These are phyloP conservation scores for Saccharomycopsis guyanensis DNA, from an alignment of 805 yeast species.

Conservation along the genomic window DNA sequence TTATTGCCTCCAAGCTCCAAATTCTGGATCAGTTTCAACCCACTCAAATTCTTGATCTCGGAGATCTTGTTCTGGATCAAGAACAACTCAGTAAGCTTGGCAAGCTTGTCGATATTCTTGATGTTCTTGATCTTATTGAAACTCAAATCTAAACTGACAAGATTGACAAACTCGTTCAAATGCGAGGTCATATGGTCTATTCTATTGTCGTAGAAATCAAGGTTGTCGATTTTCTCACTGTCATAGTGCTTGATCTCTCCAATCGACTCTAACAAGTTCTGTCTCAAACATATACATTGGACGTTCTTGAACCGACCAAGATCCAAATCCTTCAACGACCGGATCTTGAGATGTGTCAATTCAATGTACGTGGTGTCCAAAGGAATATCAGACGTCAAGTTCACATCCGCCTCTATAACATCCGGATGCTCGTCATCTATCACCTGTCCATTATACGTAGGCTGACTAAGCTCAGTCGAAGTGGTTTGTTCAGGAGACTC, in stretches of 20 bases:
- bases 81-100: slow-evolving; percentile 67
- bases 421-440: slow-evolving; percentile 36
- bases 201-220: slow-evolving; percentile 89
- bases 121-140: slow-evolving; percentile 61
- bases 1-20: slow-evolving; percentile 90
- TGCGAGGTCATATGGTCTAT: slow-evolving; percentile 77
- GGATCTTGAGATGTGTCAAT: slow-evolving; percentile 61
- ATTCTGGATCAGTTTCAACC: slow-evolving; percentile 48
- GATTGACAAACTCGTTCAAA: slow-evolving; percentile 47
- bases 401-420: slow-evolving; percentile 59
- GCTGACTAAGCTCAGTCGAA: slow-evolving; percentile 3
- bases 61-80: slow-evolving; percentile 84
- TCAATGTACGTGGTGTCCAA: slow-evolving; percentile 56
- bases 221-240: slow-evolving; percentile 52
- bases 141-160: slow-evolving; percentile 68
- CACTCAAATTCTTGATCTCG: slow-evolving; percentile 59
- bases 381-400: slow-evolving; percentile 48
- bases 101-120: slow-evolving; percentile 47
- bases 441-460: slow-evolving; percentile 21
- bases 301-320: slow-evolving; percentile 50
- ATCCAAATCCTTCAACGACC: slow-evolving; percentile 52
- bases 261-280: slow-evolving; percentile 71
- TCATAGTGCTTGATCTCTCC: slow-evolving; percentile 54
- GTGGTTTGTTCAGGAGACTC: no score
- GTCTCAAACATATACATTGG: slow-evolving; percentile 65